Conservation (phyloP, 345 rosid genomes). For the Arabidopsis suecica region DNA sequence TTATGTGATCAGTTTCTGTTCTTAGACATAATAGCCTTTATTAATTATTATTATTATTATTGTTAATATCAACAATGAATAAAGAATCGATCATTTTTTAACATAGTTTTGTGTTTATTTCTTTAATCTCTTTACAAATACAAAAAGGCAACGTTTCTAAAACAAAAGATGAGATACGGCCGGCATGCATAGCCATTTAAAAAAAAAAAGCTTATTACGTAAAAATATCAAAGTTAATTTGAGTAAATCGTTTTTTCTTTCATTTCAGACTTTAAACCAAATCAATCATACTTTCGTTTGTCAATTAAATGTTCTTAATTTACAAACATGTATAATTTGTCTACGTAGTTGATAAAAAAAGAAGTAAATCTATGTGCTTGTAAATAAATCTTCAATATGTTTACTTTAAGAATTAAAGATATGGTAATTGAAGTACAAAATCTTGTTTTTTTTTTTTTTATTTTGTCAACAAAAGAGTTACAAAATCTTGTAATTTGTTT, state of each 20-base stretch:
- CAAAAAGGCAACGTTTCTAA: neutral
- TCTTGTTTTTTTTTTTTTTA: no score
- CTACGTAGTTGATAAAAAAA: no score
- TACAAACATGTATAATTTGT: no score
- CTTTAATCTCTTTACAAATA: neutral
- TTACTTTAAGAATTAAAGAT: neutral
- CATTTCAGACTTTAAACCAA: no score
- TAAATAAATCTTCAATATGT: no score
- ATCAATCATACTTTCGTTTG: no score
- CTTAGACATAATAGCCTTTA: constrained; percentile 16
- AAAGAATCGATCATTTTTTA: neutral
- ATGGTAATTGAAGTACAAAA: neutral
- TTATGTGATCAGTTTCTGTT: constrained; percentile 73
- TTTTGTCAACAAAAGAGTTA: neutral
- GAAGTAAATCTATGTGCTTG: no score
- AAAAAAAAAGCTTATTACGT: no score
- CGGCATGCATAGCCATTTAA: neutral
- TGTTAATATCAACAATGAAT: neutral
- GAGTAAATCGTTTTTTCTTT: neutral
- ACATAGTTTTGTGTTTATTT: neutral
- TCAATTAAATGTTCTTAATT: no score
- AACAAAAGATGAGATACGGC: neutral
- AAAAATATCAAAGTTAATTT: neutral
- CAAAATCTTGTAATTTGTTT: neutral
- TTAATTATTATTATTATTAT: neutral